Base-by-base conservation (phyloP, 257 asterid genomes). In the Leptodermis oblonga region DNA sequence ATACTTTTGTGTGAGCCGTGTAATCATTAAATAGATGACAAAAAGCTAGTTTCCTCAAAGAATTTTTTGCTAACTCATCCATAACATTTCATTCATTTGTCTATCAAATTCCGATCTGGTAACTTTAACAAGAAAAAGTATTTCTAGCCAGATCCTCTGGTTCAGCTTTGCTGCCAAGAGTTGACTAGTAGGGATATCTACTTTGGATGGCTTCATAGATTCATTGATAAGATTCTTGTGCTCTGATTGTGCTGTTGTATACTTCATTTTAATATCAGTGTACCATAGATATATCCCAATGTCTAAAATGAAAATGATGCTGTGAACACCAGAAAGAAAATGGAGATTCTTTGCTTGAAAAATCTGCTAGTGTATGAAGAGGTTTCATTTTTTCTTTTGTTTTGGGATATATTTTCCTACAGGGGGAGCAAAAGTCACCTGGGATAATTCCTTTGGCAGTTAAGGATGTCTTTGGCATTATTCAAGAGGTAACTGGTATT, bases 361-460 rank as follows among this genome's bases (percentile, higher is more conserved):
- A 61, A 2, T 26, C 8, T 13, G 9, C 63, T 52, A 62, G 33
- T 59, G 42, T 23, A 69, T 64, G 60, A 48, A 46, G 28, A n/a
- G 37, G 78, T 28, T 13, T 34, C 15, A n/a, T 46, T 26, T 23
- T 12, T 17, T 46, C 15, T 17, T 6, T 41, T 41, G 6, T 41
- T 41, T 5, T 41, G 23, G 3, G 65, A 37, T 72, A 58, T 28
- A 70, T 13, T 71, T 48, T 69, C 55, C 77, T 73, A 56, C 77
- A 90, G 97, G 97, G 97, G 72, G 97, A 90, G 81, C 97, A 90
- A 80, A 90, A 87, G 75, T 90, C 97, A 68, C 97, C 97, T 25
- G 97, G 97, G 75, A 82, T 87, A 62, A 90, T 90, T 73, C 97
- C 97, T 0, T 75, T 87, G 75, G 86, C 97, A 48, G 83, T 90